Conservation (phyloP, 176 grass and related monocot species). For the Ensete ventricosum region DNA sequence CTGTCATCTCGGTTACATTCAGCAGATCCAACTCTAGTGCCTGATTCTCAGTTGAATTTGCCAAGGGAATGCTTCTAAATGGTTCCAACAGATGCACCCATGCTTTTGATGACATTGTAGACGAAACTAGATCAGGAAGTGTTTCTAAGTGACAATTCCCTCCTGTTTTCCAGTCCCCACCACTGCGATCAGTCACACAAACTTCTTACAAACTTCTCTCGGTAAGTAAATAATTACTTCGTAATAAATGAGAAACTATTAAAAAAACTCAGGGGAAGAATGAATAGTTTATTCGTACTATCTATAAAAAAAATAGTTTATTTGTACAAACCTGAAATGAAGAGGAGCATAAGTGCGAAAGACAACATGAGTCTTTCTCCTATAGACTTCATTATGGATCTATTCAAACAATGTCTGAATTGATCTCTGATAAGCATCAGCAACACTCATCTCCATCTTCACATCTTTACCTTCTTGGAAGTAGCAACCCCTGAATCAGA, state of each 20-base stretch:
- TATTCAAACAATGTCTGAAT: conserved; percentile 32
- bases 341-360: conserved; percentile 52
- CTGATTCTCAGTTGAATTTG: background rate
- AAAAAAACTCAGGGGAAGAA: background rate
- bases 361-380: conserved; percentile 26
- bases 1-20: background rate
- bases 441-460: conserved; percentile 40
- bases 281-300: no score
- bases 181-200: background rate
- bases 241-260: no score
- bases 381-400: conserved; percentile 31
- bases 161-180: conserved; percentile 9
- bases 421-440: conserved; percentile 31
- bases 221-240: no score
- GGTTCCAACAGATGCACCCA: conserved; percentile 31
- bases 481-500: conserved; percentile 35
- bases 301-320: no score
- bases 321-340: conserved; percentile 27
- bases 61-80: background rate
- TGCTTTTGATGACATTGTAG: conserved; percentile 4
- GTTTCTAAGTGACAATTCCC: conserved; percentile 29
- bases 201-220: no score
- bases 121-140: conserved; percentile 26
- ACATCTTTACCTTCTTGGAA: conserved; percentile 50
- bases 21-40: background rate